phyloP scores from a whole-genome alignment of 768 basidiomycete genomes.

The Pulveroboletus sp. region DNA sequence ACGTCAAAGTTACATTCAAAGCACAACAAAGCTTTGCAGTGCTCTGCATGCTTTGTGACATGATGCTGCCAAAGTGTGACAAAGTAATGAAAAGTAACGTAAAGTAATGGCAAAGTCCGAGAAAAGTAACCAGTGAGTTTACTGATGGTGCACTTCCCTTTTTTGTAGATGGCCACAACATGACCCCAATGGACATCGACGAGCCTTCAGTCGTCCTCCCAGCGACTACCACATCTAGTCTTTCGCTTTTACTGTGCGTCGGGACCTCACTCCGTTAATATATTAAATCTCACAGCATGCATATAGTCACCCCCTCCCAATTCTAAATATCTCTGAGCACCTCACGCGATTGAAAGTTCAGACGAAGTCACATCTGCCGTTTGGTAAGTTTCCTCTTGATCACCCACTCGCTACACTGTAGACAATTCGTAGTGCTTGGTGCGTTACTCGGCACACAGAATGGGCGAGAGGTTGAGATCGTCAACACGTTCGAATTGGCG shows the following conservation, averaged over 20 bases:
- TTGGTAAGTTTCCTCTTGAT: slow-evolving; percentile 44
- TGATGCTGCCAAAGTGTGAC: no score
- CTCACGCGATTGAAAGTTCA: slow-evolving; percentile 81
- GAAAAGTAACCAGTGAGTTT: no score
- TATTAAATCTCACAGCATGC: slow-evolving; percentile 12
- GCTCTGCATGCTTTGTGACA: no score
- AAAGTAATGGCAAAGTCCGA: no score
- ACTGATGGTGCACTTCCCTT: neutral
- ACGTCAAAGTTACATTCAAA: no score
- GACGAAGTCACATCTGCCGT: slow-evolving; percentile 52
- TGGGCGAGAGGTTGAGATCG: slow-evolving; percentile 93
- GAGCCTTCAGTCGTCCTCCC: slow-evolving; percentile 72
- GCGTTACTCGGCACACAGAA: slow-evolving; percentile 91
- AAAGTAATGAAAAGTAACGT: no score
- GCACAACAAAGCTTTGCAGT: no score
- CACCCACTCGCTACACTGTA: neutral
- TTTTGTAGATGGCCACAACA: slow-evolving; percentile 15
- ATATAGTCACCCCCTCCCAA: slow-evolving; percentile 87
- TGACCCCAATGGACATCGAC: slow-evolving; percentile 72
- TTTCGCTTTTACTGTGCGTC: slow-evolving; percentile 69
- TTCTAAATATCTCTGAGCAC: slow-evolving; percentile 96
- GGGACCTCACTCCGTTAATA: neutral
- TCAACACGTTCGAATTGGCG: slow-evolving; percentile 93
- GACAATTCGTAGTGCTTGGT: slow-evolving; percentile 65
- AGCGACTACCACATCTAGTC: slow-evolving; percentile 64